phyloP scores from a whole-genome alignment of 2,329 filamentous ascomycete species.

The Colletotrichum noveboracense region DNA sequence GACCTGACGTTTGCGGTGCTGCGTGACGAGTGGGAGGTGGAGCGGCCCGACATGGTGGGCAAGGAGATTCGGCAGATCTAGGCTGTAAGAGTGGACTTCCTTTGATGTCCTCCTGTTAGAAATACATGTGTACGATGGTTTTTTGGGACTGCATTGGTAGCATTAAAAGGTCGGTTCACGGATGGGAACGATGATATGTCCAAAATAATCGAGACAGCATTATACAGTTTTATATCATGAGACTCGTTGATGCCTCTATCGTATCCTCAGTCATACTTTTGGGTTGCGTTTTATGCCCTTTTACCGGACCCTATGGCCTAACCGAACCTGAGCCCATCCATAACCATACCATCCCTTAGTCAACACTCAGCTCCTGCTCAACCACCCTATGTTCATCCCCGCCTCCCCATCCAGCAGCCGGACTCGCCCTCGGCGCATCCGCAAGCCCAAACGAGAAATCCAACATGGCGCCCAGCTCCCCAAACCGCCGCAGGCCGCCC shows the following conservation, averaged over 20 bases:
- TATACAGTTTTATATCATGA: background rate
- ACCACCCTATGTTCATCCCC: slow-evolving; percentile 11
- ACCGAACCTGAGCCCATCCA: background rate
- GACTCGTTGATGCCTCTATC: background rate
- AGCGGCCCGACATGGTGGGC: slow-evolving; percentile 87
- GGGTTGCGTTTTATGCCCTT: background rate
- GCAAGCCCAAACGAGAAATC: slow-evolving; percentile 24
- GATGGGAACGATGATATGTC: background rate
- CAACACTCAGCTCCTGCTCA: slow-evolving; percentile 18
- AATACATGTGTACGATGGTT: slow-evolving; percentile 1
- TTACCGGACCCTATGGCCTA: background rate
- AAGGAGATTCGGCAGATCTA: slow-evolving; percentile 88
- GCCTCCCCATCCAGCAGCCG: background rate
- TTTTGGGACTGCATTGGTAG: background rate
- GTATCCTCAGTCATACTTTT: background rate
- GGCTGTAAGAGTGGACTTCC: slow-evolving; percentile 19
- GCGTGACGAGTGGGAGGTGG: slow-evolving; percentile 91
- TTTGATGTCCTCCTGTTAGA: background rate
- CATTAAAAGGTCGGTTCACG: background rate
- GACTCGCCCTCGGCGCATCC: background rate
- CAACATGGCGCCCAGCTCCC: slow-evolving; percentile 53
- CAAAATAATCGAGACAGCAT: background rate
- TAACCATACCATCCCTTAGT: background rate
- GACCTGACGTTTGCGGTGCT: slow-evolving; percentile 89
- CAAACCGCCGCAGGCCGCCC: slow-evolving; percentile 45